Evolutionary conservation across 148 eudicot species (phyloP).

Genomic region (Talinum fruticosum): DNA sequence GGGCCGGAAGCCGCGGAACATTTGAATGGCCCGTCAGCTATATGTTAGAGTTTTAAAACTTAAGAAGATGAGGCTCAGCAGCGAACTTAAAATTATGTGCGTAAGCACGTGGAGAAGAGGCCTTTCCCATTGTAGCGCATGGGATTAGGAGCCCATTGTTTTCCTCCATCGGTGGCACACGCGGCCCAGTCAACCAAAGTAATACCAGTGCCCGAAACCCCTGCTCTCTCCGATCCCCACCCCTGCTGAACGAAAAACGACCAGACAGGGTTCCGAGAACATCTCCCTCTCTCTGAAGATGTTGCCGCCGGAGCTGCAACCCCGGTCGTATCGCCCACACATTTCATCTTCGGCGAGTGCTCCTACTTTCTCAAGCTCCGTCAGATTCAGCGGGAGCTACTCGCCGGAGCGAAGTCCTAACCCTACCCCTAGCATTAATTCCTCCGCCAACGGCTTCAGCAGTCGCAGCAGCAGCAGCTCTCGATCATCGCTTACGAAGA

Average conservation of each 20-base stretch:
- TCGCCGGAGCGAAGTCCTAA: slow-evolving; percentile 48
- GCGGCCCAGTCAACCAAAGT: slow-evolving; percentile 13
- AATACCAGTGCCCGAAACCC: background rate
- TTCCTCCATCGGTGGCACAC: background rate
- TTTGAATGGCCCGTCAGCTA: too few species aligned
- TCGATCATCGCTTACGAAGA: slow-evolving; percentile 32
- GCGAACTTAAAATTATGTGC: too few species aligned
- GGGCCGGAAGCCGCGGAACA: too few species aligned
- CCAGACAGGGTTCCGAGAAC: background rate
- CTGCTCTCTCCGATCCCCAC: background rate
- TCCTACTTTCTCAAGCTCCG: slow-evolving; percentile 46
- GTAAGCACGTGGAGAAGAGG: too few species aligned
- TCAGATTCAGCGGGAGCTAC: slow-evolving; percentile 28
- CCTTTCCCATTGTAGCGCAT: too few species aligned
- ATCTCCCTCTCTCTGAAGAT: slow-evolving; percentile 24
- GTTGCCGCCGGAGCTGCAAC: slow-evolving; percentile 74
- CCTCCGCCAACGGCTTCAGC: slow-evolving; percentile 1
- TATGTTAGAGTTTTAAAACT: too few species aligned
- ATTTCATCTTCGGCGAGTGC: slow-evolving; percentile 53
- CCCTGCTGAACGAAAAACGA: slow-evolving; percentile 1
- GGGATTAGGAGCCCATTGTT: slow-evolving; percentile 1
- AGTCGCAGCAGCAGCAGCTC: slow-evolving; percentile 24
- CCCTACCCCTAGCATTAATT: slow-evolving; percentile 32
- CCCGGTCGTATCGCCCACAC: slow-evolving; percentile 61
- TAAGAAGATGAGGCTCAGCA: too few species aligned